Evolutionary conservation across 2,329 filamentous ascomycete species (phyloP).

Genomic region (Pseudogymnoascus sp.): DNA sequence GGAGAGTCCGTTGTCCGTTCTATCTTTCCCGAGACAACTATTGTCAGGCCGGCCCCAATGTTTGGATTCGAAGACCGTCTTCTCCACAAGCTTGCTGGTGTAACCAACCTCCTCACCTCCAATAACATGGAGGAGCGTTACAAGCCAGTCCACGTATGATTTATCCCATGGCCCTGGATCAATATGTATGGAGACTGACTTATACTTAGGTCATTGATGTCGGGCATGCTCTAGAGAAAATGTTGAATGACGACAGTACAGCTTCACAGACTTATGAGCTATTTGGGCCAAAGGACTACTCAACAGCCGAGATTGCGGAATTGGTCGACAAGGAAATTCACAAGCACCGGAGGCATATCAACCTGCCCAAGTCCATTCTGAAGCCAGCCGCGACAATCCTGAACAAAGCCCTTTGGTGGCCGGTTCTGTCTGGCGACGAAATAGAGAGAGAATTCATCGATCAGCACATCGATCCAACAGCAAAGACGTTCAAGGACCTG

Average conservation of each 20-base stretch:
- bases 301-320: conserved; percentile 75
- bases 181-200: not conserved
- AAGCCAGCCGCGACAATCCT: conserved; percentile 68
- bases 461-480: conserved; percentile 79
- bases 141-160: conserved; percentile 77
- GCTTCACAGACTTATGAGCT: conserved; percentile 89
- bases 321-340: conserved; percentile 88
- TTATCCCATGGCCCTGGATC: not conserved
- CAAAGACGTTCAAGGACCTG: conserved; percentile 93
- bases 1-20: conserved; percentile 77
- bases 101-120: conserved; percentile 75
- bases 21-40: conserved; percentile 94
- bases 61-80: conserved; percentile 95
- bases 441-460: conserved; percentile 90
- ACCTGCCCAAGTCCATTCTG: conserved; percentile 73
- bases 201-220: conserved; percentile 70
- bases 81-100: conserved; percentile 73
- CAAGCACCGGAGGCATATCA: conserved; percentile 84
- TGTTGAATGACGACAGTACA: conserved; percentile 86
- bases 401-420: conserved; percentile 87
- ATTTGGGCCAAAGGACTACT: conserved; percentile 89
- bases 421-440: conserved; percentile 71
- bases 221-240: conserved; percentile 77
- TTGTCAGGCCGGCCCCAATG: conserved; percentile 86
- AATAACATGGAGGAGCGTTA: conserved; percentile 92